phyloP scores from a whole-genome alignment of 352 stramenopile genomes.

The Pythium chondricola region DNA sequence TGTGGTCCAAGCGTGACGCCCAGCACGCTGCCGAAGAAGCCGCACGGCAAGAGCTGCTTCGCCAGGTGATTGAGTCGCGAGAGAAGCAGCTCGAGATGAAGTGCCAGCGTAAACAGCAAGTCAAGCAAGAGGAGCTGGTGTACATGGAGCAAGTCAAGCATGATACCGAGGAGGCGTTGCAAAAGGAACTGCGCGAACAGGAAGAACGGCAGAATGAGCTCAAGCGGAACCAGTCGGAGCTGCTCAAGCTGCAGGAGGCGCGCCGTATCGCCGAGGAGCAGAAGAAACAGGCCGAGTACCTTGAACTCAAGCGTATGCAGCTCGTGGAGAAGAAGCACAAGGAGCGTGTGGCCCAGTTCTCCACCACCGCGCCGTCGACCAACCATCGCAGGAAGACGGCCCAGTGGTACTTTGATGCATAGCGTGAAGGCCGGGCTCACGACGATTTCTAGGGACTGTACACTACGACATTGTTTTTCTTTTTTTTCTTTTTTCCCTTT shows the following conservation, averaged over 20 bases:
- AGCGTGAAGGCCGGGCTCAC: too few relatives aligned
- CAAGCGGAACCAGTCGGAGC: slow-evolving; percentile 61
- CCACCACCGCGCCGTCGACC: slow-evolving; percentile 31
- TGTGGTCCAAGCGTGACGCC: slow-evolving; percentile 71
- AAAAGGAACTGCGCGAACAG: slow-evolving; percentile 74
- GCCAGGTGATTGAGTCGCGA: slow-evolving; percentile 58
- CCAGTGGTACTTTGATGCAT: slow-evolving; percentile 82
- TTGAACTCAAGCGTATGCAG: slow-evolving; percentile 78
- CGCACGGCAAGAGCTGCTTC: slow-evolving; percentile 62
- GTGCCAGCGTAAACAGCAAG: slow-evolving; percentile 23
- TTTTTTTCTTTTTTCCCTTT: too few relatives aligned
- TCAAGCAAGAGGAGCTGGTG: slow-evolving; percentile 39
- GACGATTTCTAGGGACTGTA: too few relatives aligned
- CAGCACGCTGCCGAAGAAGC: slow-evolving; percentile 66
- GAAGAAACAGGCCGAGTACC: slow-evolving; percentile 57
- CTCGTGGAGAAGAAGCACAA: slow-evolving; percentile 71
- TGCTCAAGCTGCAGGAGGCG: slow-evolving; percentile 55
- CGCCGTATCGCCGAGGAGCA: slow-evolving; percentile 41
- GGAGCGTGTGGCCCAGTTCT: slow-evolving; percentile 54
- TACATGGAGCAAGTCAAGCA: slow-evolving; percentile 65
- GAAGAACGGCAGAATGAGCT: slow-evolving; percentile 53
- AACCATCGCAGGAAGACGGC: slow-evolving; percentile 69
- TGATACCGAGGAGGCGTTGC: slow-evolving; percentile 66
- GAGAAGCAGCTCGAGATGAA: slow-evolving; percentile 50
- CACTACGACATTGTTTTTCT: too few relatives aligned